phyloP scores from a whole-genome alignment of 148 eudicot species.

The Chenopodium formosanum region DNA sequence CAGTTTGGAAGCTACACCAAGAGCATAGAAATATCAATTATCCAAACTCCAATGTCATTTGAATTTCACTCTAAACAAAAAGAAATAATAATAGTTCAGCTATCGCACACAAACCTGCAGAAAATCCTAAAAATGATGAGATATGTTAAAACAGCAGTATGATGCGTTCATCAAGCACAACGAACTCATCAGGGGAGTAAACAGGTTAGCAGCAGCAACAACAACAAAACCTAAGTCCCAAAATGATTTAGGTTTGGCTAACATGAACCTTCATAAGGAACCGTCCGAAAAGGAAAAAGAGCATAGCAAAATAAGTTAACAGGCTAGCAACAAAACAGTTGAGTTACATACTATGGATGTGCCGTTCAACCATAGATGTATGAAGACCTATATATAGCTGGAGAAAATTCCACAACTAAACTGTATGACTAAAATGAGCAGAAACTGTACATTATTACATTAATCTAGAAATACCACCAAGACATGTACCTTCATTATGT shows the following conservation, averaged over 20 bases:
- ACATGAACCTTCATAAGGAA: too few species aligned
- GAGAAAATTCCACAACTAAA: slow-evolving; percentile 13
- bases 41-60: neutral
- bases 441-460: neutral
- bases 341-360: slow-evolving; percentile 62
- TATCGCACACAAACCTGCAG: slow-evolving; percentile 72
- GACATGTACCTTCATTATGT: slow-evolving; percentile 74
- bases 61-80: neutral
- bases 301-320: too few species aligned
- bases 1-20: neutral
- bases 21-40: neutral
- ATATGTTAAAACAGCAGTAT: neutral
- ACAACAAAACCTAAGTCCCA: too few species aligned
- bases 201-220: neutral
- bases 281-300: too few species aligned
- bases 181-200: neutral
- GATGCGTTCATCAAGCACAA: neutral
- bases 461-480: neutral
- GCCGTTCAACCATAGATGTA: slow-evolving; percentile 64
- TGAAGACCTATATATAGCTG: slow-evolving; percentile 92
- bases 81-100: neutral
- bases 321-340: neutral
- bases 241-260: too few species aligned
- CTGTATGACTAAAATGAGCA: neutral
- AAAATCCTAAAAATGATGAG: slow-evolving; percentile 7